phyloP scores from a whole-genome alignment of 2,329 filamentous ascomycete species.

The Trichoderma sp. region DNA sequence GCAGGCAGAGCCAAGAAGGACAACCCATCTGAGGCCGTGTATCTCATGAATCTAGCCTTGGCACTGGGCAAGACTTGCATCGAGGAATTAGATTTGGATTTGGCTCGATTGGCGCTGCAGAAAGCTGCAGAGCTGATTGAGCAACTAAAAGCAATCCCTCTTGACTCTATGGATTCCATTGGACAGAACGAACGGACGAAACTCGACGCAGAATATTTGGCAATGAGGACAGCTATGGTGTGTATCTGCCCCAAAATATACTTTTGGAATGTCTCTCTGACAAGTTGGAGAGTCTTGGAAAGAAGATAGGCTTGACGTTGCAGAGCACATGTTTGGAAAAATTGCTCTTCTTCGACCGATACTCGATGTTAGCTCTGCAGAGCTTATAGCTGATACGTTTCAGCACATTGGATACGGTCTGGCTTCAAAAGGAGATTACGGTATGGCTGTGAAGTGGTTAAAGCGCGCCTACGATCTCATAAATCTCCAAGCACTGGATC shows the following conservation, averaged over 20 bases:
- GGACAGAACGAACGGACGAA: conserved; percentile 32
- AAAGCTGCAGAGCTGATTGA: conserved; percentile 61
- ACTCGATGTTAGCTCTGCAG: conserved; percentile 55
- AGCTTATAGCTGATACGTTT: conserved; percentile 68
- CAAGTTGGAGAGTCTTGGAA: conserved; percentile 66
- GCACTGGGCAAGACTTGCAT: conserved; percentile 60
- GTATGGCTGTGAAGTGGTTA: conserved; percentile 71
- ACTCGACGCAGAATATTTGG: conserved; percentile 65
- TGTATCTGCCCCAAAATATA: conserved; percentile 32
- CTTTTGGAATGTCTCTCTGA: conserved; percentile 31
- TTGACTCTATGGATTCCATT: conserved; percentile 1
- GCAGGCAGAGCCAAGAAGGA: conserved; percentile 36
- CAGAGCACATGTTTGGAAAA: conserved; percentile 76
- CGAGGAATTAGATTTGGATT: conserved; percentile 59
- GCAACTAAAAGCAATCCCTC: conserved; percentile 28
- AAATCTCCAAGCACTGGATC: conserved; percentile 56
- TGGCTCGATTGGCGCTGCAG: conserved; percentile 65
- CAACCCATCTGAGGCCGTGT: conserved; percentile 48
- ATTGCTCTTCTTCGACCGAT: conserved; percentile 46
- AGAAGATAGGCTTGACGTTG: conserved; percentile 72
- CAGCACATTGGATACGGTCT: conserved; percentile 72
- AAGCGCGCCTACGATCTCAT: conserved; percentile 67
- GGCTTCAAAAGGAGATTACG: conserved; percentile 55
- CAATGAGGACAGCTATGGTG: conserved; percentile 69
- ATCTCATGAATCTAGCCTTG: conserved; percentile 69